Conservation (phyloP, 495 filamentous ascomycete species). For the Collariella sp. region DNA sequence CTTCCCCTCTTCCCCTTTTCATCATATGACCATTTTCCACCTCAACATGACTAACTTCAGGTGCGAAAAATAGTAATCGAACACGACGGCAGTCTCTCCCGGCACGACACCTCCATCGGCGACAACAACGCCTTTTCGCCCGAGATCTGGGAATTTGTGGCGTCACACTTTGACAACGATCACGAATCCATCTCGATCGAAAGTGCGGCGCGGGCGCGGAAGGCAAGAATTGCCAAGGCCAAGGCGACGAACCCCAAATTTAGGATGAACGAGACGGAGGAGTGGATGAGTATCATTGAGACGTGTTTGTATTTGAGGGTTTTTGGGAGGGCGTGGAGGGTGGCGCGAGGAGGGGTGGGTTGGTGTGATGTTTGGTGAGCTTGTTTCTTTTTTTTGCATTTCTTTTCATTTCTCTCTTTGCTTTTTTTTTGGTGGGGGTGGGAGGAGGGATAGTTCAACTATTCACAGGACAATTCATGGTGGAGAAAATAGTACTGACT, state of each 20-base stretch:
- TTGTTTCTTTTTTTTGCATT: background rate
- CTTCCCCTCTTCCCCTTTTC: background rate
- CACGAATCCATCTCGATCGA: conserved; percentile 20
- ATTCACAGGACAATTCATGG: too few species aligned
- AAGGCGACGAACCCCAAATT: conserved; percentile 20
- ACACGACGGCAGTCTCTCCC: conserved; percentile 25
- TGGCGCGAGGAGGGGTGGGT: conserved; percentile 22
- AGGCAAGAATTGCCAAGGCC: conserved; percentile 13
- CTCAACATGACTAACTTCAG: too few species aligned
- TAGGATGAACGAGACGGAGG: conserved; percentile 12
- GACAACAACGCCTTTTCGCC: conserved; percentile 26
- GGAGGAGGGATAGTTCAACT: too few species aligned
- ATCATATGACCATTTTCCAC: too few species aligned
- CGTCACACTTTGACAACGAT: conserved; percentile 9
- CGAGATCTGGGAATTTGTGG: conserved; percentile 16
- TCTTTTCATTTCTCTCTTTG: too few species aligned
- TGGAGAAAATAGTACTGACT: too few species aligned
- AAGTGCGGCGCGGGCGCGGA: conserved; percentile 20
- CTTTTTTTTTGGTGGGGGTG: too few species aligned
- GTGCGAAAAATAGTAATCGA: conserved; percentile 20
- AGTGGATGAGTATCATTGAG: conserved; percentile 21
- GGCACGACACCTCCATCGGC: conserved; percentile 20
- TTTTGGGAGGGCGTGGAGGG: conserved; percentile 21
- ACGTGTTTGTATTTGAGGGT: conserved; percentile 23
- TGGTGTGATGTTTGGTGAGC: conserved; percentile 21